Base-by-base conservation (phyloP, 176 grass and related monocot species). In the Phyllostachys edulis region DNA sequence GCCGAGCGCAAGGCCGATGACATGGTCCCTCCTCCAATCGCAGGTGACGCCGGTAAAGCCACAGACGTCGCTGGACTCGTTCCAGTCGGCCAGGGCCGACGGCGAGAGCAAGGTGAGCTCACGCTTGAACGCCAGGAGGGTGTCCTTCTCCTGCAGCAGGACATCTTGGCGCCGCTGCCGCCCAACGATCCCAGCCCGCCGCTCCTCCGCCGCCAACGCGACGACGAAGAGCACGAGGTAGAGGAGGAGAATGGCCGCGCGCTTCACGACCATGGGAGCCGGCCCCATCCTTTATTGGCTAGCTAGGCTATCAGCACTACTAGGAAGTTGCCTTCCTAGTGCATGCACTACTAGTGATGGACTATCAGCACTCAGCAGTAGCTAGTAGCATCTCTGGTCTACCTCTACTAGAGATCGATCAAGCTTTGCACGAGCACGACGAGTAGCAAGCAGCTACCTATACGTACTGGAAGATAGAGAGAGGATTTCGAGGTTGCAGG, bases 1-100 rank as follows among this genome's bases (percentile, higher is more conserved):
- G 17, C 1, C 1, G 20, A 98, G 90, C 0, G 1, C 16, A 15
- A 98, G 93, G 45, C 39, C 6, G 24, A 47, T 29, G 29, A 98
- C 82, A 44, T 91, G 96, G 20, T 69, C 79, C 7, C 26, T 75
- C 87, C 91, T 78, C 67, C 71, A 2, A 80, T 92, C 82, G 69
- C 96, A 98, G 5, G 11, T 1, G 29, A 98, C 68, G 67, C 91
- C 87, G 10, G 85, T 81, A 45, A 95, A 93, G 70, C 42, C 1
- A 76, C 96, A 98, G 7, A 95, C 91, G 18, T 88, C 20, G 69
- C 79, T 93, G 85, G 93, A 88, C 47, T 83, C 85, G 20, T 95
- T 93, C 96, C 96, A 98, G 85, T 95, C 83, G 13, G 67, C 39
- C 61, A 98, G 82, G 1, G 64, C 54, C 11, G 46, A 40, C 55